These are phyloP conservation scores for Fagopyrum homotropicum DNA, from an alignment of 148 eudicot species.

Conservation along the genomic window DNA sequence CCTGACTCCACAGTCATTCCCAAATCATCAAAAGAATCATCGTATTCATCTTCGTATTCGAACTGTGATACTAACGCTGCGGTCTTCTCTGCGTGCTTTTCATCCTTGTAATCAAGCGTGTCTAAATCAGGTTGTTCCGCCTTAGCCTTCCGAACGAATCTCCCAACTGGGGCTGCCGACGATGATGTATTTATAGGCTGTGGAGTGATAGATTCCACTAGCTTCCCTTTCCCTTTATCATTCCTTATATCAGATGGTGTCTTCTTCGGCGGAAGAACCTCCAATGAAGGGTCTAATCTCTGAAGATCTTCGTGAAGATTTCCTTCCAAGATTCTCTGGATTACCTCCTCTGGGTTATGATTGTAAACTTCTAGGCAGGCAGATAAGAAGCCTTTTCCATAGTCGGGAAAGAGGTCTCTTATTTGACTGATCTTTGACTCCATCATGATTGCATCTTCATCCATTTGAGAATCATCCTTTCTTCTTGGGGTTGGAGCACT, in stretches of 20 bases:
- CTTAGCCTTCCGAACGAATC: slow-evolving; percentile 58
- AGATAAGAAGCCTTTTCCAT: slow-evolving; percentile 74
- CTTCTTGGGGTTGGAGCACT: slow-evolving; percentile 24
- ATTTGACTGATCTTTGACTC: slow-evolving; percentile 94
- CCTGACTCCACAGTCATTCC: slow-evolving; percentile 79
- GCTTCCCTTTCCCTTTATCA: slow-evolving; percentile 79
- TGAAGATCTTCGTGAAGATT: slow-evolving; percentile 75
- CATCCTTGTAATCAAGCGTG: slow-evolving; percentile 44
- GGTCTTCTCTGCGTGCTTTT: slow-evolving; percentile 48
- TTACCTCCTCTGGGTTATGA: slow-evolving; percentile 84
- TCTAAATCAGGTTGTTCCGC: slow-evolving; percentile 27
- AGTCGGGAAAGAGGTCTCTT: slow-evolving; percentile 86
- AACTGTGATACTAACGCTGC: slow-evolving; percentile 58
- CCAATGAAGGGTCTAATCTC: slow-evolving; percentile 50
- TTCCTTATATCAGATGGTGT: slow-evolving; percentile 24
- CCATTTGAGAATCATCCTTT: slow-evolving; percentile 30
- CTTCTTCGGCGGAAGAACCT: slow-evolving; percentile 47
- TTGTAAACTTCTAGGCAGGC: slow-evolving; percentile 91
- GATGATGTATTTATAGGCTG: slow-evolving; percentile 28
- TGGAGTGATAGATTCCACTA: slow-evolving; percentile 29
- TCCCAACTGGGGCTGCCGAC: slow-evolving; percentile 37
- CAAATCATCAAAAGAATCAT: slow-evolving; percentile 92
- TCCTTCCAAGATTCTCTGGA: slow-evolving; percentile 85
- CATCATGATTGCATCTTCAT: slow-evolving; percentile 58
- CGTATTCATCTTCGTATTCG: slow-evolving; percentile 94